Conservation (phyloP, 768 basidiomycete species). For the Tricholoma saponaceum region DNA sequence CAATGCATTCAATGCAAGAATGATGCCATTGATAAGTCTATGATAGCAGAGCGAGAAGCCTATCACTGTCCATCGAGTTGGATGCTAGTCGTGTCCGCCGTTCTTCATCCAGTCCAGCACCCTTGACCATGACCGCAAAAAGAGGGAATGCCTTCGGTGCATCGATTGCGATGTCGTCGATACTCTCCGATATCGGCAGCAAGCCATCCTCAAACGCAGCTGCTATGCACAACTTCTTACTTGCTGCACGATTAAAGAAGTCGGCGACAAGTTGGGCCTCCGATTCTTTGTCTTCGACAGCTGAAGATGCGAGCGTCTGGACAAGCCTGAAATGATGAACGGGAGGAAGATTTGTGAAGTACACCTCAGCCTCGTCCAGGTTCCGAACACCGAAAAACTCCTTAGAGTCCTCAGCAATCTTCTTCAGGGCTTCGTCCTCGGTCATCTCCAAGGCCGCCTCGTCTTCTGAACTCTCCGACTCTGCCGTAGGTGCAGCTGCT, state of each 20-base stretch:
- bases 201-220: slow-evolving; percentile 76
- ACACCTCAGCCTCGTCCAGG: slow-evolving; percentile 82
- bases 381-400: slow-evolving; percentile 86
- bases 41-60: slow-evolving; percentile 55
- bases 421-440: slow-evolving; percentile 64
- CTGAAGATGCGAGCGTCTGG: slow-evolving; percentile 67
- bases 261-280: slow-evolving; percentile 77
- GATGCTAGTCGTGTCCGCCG: slow-evolving; percentile 50
- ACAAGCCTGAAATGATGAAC: slow-evolving; percentile 64
- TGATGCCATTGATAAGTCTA: slow-evolving; percentile 33
- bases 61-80: slow-evolving; percentile 59
- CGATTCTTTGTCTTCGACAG: slow-evolving; percentile 77
- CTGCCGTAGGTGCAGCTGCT: slow-evolving; percentile 36
- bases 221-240: slow-evolving; percentile 55
- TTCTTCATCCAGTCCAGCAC: slow-evolving; percentile 62
- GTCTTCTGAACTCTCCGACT: slow-evolving; percentile 40
- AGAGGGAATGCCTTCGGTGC: slow-evolving; percentile 81
- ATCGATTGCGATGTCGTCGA: slow-evolving; percentile 90
- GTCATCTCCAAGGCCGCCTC: slow-evolving; percentile 51
- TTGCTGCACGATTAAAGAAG: slow-evolving; percentile 61
- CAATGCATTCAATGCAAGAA: slow-evolving; percentile 23
- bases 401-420: slow-evolving; percentile 77
- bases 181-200: slow-evolving; percentile 58
- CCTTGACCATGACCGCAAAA: slow-evolving; percentile 72
- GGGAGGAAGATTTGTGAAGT: slow-evolving; percentile 72